Conservation (phyloP, 2,329 filamentous ascomycete genomes). For the Chaetothyriales sp. region DNA sequence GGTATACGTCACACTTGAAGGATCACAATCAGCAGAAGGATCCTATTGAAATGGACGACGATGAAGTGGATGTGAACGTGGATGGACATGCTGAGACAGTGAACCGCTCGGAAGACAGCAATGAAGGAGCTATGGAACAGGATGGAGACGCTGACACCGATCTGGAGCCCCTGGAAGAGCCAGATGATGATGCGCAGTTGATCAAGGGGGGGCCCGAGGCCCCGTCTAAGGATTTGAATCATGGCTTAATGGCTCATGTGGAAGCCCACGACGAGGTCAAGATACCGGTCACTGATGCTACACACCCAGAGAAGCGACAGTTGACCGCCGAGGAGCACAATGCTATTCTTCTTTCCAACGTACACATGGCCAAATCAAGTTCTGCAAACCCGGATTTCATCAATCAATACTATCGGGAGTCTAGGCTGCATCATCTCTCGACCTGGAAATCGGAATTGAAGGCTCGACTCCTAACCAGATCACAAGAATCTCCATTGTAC, state of each 20-base stretch:
- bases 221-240: too few relatives aligned
- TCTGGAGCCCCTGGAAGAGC: background rate
- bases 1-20: constrained; percentile 60
- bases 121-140: background rate
- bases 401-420: constrained; percentile 89
- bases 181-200: background rate
- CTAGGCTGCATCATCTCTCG: constrained; percentile 83
- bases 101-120: background rate
- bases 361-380: constrained; percentile 73
- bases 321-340: constrained; percentile 91
- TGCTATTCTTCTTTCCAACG: constrained; percentile 66
- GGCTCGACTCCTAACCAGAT: constrained; percentile 67
- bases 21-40: background rate
- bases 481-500: constrained; percentile 45
- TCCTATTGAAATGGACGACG: background rate
- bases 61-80: background rate
- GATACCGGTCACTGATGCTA: background rate
- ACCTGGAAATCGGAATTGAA: constrained; percentile 96
- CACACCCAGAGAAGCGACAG: constrained; percentile 20
- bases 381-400: constrained; percentile 88
- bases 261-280: too few relatives aligned
- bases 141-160: background rate
- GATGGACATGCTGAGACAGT: background rate
- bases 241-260: too few relatives aligned
- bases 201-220: background rate